Evolutionary conservation across 2,329 filamentous ascomycete genomes (phyloP), one percentile per base, ranked within the genome.

Genomic region (Calonectria montana): DNA sequence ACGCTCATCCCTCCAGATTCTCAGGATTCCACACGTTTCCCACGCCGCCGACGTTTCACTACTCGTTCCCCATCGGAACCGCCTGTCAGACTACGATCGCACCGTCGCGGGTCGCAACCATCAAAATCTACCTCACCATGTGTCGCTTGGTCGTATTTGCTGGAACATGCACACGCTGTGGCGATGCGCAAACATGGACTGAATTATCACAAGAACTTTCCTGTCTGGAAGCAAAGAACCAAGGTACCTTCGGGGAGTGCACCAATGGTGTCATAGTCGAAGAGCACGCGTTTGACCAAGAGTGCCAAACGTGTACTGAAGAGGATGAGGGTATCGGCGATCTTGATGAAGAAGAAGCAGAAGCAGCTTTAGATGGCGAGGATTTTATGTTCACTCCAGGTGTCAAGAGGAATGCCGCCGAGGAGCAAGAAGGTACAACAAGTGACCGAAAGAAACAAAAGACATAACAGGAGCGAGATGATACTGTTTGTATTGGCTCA

Each of bases 151-250:
- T 88, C 53, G 77, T 84, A 50, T 88, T 87, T 75, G 77, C 77
- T 45, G 87, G 87, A 57, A 77, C 79, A 47, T 88, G 87, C 79
- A 84, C 84, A 43, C 81, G 80, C 59, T 88, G 87, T 77, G 81
- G 78, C 47, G 79, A 82, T 7, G 75, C 71, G 53, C 83, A 86
- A 65, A 84, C 81, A 18, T 86, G 87, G 86, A 79, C 83, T 29
- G 84, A 87, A 10, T 81, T 88, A 23, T 80, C 83, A 15, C 86
- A 88, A 76, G 80, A 86, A 74, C 81, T 88, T 3, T 86, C 84
- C 9, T 88, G 87, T 68, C 84, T 88, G 62, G 83, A 87, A 72
- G 86, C 87, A 43, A 88, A 88, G 75, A 88, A 88, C 79, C 82
- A 81, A 25, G 86, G 84, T 59, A 75, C 74, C 13, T 88, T 88